A percentile compares a stretch with the other conserved stretches of the same genome.
phyloP scores from a whole-genome alignment of 495 filamentous ascomycete genomes.

The Penicilliopsis zonata region DNA sequence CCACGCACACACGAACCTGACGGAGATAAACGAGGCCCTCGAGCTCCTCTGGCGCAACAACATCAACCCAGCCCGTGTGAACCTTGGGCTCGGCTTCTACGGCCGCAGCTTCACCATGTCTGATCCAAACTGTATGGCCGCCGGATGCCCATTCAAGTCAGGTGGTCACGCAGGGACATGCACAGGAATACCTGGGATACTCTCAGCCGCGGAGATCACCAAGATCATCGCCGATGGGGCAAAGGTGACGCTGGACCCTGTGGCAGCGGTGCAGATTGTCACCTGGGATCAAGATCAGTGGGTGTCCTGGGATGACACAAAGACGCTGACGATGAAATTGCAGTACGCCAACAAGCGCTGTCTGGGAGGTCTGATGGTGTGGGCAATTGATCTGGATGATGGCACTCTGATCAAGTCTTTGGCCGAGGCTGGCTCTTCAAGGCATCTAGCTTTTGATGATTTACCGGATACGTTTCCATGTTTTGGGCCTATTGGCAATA shows the following conservation, averaged over 20 bases:
- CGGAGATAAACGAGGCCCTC: slow-evolving; percentile 21
- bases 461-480: no score
- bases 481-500: no score
- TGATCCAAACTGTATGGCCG: slow-evolving; percentile 19
- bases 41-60: slow-evolving; percentile 28
- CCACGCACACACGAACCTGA: slow-evolving; percentile 24
- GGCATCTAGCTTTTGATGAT: no score
- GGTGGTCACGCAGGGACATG: slow-evolving; percentile 19
- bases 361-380: slow-evolving; percentile 8
- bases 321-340: slow-evolving; percentile 23
- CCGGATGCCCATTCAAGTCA: slow-evolving; percentile 14
- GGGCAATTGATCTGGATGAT: slow-evolving; percentile 5
- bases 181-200: slow-evolving; percentile 12
- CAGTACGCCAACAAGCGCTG: slow-evolving; percentile 17
- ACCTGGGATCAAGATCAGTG: slow-evolving; percentile 29
- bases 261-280: slow-evolving; percentile 11
- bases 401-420: no score
- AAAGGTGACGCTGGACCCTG: slow-evolving; percentile 4
- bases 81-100: slow-evolving; percentile 33
- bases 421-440: no score
- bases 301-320: slow-evolving; percentile 28
- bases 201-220: slow-evolving; percentile 11
- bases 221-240: slow-evolving; percentile 6
- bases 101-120: slow-evolving; percentile 24
- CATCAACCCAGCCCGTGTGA: slow-evolving; percentile 18